A percentile compares a stretch with the other conserved stretches of the same genome.
These are phyloP conservation scores for Blumeriella jaapii DNA, from an alignment of 2,329 filamentous ascomycete species.

Conservation along the genomic window DNA sequence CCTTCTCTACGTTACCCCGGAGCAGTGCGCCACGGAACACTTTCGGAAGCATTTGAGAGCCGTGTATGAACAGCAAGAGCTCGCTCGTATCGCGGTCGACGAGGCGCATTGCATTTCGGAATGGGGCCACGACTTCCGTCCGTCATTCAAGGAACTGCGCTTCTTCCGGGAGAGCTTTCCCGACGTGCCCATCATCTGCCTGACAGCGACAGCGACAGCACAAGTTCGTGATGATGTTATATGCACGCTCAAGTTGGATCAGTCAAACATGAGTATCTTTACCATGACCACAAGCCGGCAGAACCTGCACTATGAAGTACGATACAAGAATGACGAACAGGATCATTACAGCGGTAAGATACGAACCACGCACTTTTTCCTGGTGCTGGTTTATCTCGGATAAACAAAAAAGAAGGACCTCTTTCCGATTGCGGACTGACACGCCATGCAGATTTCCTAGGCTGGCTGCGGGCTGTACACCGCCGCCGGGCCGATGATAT, in stretches of 20 bases:
- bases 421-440: constrained; percentile 2
- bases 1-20: constrained; percentile 87
- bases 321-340: constrained; percentile 67
- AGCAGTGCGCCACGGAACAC: constrained; percentile 65
- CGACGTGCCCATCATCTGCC: constrained; percentile 78
- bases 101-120: constrained; percentile 96
- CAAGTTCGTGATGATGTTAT: constrained; percentile 78
- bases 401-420: too few species aligned
- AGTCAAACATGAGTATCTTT: constrained; percentile 56
- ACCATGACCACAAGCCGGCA: constrained; percentile 73
- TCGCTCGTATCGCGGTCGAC: constrained; percentile 82
- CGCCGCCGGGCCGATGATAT: constrained; percentile 50
- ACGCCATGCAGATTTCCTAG: constrained; percentile 48
- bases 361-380: too few species aligned
- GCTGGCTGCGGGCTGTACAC: constrained; percentile 67
- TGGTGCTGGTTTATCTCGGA: not conserved
- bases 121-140: constrained; percentile 97
- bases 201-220: constrained; percentile 81
- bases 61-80: constrained; percentile 68
- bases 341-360: constrained; percentile 47
- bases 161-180: constrained; percentile 80
- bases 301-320: constrained; percentile 85
- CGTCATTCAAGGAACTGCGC: constrained; percentile 73
- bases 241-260: constrained; percentile 56
- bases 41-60: constrained; percentile 66